Evolutionary conservation across 768 basidiomycete genomes (phyloP).

Genomic region (Xanthoconium stramineum): DNA sequence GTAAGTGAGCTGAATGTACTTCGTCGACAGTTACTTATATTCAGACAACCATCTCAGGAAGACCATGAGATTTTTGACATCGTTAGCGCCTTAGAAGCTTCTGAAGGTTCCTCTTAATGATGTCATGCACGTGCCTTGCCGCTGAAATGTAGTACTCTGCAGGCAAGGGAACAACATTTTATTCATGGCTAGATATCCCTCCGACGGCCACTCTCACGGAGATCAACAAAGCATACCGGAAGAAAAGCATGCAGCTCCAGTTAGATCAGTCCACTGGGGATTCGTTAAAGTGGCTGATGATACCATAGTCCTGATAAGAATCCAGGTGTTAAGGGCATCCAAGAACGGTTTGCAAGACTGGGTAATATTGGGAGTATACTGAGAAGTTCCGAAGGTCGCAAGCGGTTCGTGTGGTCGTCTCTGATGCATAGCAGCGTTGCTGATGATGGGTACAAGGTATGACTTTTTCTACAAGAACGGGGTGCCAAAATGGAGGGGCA

Average conservation of each 20-base stretch:
- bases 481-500: constrained; percentile 94
- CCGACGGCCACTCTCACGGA: constrained; percentile 69
- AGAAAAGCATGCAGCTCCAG: constrained; percentile 88
- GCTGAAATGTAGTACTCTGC: constrained; percentile 4
- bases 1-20: constrained; percentile 32
- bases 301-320: constrained; percentile 89
- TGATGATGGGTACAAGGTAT: constrained; percentile 47
- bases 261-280: constrained; percentile 39
- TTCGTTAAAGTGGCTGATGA: constrained; percentile 3
- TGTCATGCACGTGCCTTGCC: background rate
- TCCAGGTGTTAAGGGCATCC: constrained; percentile 72
- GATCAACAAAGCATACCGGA: constrained; percentile 88
- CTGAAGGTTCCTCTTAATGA: constrained; percentile 58
- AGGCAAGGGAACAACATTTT: constrained; percentile 93
- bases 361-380: constrained; percentile 84
- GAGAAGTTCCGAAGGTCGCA: constrained; percentile 67
- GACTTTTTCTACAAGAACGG: constrained; percentile 98
- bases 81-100: constrained; percentile 70
- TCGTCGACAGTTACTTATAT: constrained; percentile 6
- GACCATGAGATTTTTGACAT: constrained; percentile 97
- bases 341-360: constrained; percentile 89
- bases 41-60: constrained; percentile 46
- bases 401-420: constrained; percentile 51
- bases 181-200: constrained; percentile 86
- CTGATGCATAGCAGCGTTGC: background rate